Conservation (phyloP, 2,329 filamentous ascomycete genomes). For the Venturia carpophila region DNA sequence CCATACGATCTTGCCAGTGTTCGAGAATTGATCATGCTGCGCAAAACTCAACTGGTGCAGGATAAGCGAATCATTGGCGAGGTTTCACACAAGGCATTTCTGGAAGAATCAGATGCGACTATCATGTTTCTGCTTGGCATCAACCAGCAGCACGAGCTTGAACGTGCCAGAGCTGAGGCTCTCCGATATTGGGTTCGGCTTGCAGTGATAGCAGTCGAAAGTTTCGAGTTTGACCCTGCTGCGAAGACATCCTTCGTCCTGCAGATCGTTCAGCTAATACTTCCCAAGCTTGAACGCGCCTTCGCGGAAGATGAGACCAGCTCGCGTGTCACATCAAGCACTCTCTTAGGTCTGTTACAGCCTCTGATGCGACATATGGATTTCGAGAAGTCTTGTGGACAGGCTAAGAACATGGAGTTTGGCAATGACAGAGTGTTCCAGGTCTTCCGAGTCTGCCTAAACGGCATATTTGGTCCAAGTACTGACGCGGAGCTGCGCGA, state of each 20-base stretch:
- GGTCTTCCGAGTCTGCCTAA: conserved; percentile 79
- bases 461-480: conserved; percentile 67
- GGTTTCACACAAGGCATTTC: conserved; percentile 36
- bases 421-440: conserved; percentile 86
- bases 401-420: conserved; percentile 51
- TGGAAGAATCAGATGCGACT: conserved; percentile 36
- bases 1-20: conserved; percentile 65
- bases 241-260: conserved; percentile 71
- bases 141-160: conserved; percentile 56
- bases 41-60: conserved; percentile 53
- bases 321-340: conserved; percentile 64
- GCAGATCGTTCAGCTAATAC: conserved; percentile 75
- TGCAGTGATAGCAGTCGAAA: conserved; percentile 72
- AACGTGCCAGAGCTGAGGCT: conserved; percentile 53
- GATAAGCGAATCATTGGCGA: conserved; percentile 35
- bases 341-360: conserved; percentile 11
- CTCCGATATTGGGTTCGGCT: conserved; percentile 80
- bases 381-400: conserved; percentile 41
- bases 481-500: conserved; percentile 66
- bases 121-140: conserved; percentile 53
- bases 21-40: conserved; percentile 64
- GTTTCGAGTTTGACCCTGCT: conserved; percentile 67
- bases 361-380: conserved; percentile 61
- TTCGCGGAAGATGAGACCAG: conserved; percentile 61
- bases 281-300: conserved; percentile 77